Percentiles rank a stretch among this genome's conserved stretches.
Evolutionary conservation across 257 asterid species (phyloP).

Genomic region (Striga asiatica): DNA sequence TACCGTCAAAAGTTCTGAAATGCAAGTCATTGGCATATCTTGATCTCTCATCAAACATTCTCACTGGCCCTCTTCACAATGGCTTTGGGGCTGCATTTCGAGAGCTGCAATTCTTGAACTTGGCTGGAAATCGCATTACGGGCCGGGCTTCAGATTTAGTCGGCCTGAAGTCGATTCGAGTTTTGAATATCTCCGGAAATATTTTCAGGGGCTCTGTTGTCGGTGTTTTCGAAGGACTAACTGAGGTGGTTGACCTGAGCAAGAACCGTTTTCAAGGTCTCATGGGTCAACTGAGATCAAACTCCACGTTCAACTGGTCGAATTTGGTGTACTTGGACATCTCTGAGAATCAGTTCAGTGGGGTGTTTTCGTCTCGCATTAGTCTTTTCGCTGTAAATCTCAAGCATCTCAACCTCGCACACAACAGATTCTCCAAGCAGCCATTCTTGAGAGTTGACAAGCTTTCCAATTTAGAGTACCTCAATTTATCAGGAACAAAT

Average conservation of each 20-base stretch:
- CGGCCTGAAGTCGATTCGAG: constrained; percentile 33
- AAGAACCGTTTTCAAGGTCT: constrained; percentile 77
- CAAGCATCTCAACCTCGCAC: constrained; percentile 66
- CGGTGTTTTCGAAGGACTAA: constrained; percentile 45
- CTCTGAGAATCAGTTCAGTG: constrained; percentile 74
- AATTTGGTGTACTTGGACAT: constrained; percentile 62
- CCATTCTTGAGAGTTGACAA: constrained; percentile 32
- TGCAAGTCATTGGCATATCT: constrained; percentile 49
- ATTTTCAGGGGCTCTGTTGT: constrained; percentile 60
- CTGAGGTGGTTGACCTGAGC: constrained; percentile 82
- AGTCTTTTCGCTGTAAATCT: constrained; percentile 40
- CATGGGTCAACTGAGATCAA: constrained; percentile 61
- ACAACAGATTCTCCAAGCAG: constrained; percentile 56
- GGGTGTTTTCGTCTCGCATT: constrained; percentile 40
- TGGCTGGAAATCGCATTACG: constrained; percentile 49
- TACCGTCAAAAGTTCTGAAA: constrained; percentile 49
- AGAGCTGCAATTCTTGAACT: constrained; percentile 40
- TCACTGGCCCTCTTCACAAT: constrained; percentile 45
- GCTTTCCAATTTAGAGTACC: constrained; percentile 52
- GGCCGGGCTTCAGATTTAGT: constrained; percentile 56
- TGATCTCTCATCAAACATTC: constrained; percentile 55
- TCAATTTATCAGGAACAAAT: constrained; percentile 63
- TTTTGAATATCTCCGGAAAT: constrained; percentile 67
- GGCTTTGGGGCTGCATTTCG: constrained; percentile 63
- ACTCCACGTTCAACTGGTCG: constrained; percentile 48